These are phyloP conservation scores for Agrocybe chaxingu DNA, from an alignment of 768 basidiomycete species.

Conservation along the genomic window DNA sequence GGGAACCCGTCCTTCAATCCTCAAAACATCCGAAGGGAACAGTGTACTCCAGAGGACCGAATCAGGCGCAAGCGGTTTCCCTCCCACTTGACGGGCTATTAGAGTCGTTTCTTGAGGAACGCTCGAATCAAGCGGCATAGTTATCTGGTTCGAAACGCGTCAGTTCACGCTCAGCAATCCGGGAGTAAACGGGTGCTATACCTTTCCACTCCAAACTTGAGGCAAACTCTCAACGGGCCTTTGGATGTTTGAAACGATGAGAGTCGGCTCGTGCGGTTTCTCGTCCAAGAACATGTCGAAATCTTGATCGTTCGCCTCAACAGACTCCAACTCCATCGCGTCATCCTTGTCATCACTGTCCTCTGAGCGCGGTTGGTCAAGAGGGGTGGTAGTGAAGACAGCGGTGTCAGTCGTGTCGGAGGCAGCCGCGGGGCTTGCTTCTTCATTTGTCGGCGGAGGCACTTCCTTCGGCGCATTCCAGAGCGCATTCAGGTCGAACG, in stretches of 20 bases:
- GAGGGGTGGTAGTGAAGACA: constrained; percentile 11
- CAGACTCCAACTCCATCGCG: constrained; percentile 46
- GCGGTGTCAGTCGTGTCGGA: constrained; percentile 8
- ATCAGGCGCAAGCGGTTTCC: constrained; percentile 52
- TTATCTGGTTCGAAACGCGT: constrained; percentile 45
- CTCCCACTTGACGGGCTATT: constrained; percentile 77
- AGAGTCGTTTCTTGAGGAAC: constrained; percentile 65
- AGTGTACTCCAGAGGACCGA: constrained; percentile 73
- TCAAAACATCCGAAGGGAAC: constrained; percentile 65
- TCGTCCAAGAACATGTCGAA: constrained; percentile 85
- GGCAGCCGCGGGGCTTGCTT: constrained; percentile 1
- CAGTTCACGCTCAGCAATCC: constrained; percentile 1
- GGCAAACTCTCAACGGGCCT: constrained; percentile 48
- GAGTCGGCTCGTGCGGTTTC: constrained; percentile 27
- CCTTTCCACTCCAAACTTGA: constrained; percentile 74
- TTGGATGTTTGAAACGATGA: too few species aligned
- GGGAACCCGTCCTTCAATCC: constrained; percentile 84
- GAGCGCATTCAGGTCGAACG: constrained; percentile 71
- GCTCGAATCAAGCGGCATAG: constrained; percentile 76
- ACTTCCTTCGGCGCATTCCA: constrained; percentile 57
- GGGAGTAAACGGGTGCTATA: constrained; percentile 27
- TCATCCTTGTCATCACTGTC: constrained; percentile 35
- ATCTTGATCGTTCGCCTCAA: constrained; percentile 69
- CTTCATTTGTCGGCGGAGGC: constrained; percentile 8
- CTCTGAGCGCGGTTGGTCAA: constrained; percentile 19